Conservation (phyloP, 257 asterid genomes). For the Asclepias syriaca region DNA sequence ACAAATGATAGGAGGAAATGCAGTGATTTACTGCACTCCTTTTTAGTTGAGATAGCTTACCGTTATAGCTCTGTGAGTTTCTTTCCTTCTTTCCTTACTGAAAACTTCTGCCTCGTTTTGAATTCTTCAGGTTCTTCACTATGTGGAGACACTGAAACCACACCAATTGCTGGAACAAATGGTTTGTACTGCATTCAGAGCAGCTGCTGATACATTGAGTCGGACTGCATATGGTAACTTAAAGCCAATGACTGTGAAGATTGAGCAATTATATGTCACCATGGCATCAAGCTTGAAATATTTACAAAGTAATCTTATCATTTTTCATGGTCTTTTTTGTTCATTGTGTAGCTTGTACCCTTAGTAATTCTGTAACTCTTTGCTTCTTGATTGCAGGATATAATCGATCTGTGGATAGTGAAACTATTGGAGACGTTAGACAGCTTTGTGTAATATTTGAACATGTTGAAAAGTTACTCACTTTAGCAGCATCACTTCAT, state of each 20-base stretch:
- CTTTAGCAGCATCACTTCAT: slow-evolving; percentile 70
- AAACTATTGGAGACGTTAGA: slow-evolving; percentile 54
- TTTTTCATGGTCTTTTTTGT: not conserved
- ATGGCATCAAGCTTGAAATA: slow-evolving; percentile 57
- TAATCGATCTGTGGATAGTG: slow-evolving; percentile 35
- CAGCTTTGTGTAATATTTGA: slow-evolving; percentile 61
- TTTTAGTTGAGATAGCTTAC: not conserved
- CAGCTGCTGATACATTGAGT: slow-evolving; percentile 77
- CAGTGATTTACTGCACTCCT: not conserved
- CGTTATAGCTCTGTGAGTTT: not conserved
- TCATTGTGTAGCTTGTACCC: not conserved
- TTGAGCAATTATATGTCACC: slow-evolving; percentile 73
- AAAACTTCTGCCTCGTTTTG: slow-evolving; percentile 12
- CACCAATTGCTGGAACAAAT: slow-evolving; percentile 74
- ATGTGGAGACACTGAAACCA: slow-evolving; percentile 80
- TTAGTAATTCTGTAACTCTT: not conserved
- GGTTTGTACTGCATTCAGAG: slow-evolving; percentile 83
- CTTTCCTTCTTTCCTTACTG: not conserved
- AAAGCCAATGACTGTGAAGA: slow-evolving; percentile 60
- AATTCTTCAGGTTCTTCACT: slow-evolving; percentile 69
- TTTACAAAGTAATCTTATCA: slow-evolving; percentile 42
- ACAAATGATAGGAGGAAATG: not conserved
- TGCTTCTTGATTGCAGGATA: slow-evolving; percentile 39
- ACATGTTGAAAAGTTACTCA: slow-evolving; percentile 69
- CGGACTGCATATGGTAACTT: slow-evolving; percentile 60